Evolutionary conservation across 2,329 filamentous ascomycete species (phyloP).

Genomic region (Xylariomycetidae sp.): DNA sequence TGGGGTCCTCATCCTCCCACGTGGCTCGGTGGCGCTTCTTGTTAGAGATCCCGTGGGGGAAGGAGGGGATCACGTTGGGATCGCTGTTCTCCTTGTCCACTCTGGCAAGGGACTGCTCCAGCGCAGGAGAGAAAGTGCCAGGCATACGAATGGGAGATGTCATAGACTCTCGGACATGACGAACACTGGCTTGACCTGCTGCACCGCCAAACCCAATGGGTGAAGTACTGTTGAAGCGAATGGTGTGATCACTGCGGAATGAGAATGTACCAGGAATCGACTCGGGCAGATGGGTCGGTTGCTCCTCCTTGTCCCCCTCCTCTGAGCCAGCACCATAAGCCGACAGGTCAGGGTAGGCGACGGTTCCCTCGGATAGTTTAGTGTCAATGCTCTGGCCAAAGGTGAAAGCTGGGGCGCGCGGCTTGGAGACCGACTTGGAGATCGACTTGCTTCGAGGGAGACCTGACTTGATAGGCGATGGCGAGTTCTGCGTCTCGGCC

Average conservation of each 20-base stretch:
- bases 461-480: constrained; percentile 48
- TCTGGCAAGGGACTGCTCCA: constrained; percentile 20
- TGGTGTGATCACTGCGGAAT: constrained; percentile 61
- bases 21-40: constrained; percentile 34
- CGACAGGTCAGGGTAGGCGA: constrained; percentile 50
- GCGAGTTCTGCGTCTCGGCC: constrained; percentile 41
- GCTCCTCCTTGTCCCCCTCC: constrained; percentile 18
- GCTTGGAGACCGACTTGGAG: constrained; percentile 29
- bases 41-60: constrained; percentile 3
- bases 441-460: constrained; percentile 37
- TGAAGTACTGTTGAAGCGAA: constrained; percentile 46
- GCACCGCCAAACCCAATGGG: constrained; percentile 49
- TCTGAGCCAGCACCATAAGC: constrained; percentile 25
- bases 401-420: constrained; percentile 27
- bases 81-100: constrained; percentile 28
- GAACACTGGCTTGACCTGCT: constrained; percentile 54
- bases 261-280: constrained; percentile 54
- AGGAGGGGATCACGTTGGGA: too few relatives aligned
- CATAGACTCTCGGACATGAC: constrained; percentile 51
- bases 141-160: constrained; percentile 42
- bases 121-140: constrained; percentile 43
- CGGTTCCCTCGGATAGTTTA: constrained; percentile 27
- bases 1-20: constrained; percentile 24
- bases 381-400: constrained; percentile 25
- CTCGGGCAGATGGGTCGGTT: constrained; percentile 20